These are phyloP conservation scores for Pholiota conissans DNA, from an alignment of 768 basidiomycete species.

Conservation along the genomic window DNA sequence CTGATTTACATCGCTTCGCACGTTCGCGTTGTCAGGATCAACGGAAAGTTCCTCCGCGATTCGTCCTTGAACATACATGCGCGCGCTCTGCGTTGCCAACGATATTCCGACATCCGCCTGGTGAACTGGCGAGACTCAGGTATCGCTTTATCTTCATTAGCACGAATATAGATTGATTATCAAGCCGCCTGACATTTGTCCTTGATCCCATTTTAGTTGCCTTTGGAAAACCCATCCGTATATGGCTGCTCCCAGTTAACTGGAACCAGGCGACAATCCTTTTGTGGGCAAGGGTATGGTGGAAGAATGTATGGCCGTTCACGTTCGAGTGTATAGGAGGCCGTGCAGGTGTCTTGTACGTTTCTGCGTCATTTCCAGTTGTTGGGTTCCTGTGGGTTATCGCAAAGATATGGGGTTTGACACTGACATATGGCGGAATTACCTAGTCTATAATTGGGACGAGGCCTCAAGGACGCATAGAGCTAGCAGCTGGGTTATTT, in stretches of 20 bases:
- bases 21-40: neutral
- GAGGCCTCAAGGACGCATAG: neutral
- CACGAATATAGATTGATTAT: neutral
- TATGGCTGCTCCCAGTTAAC: neutral
- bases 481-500: neutral
- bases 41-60: neutral
- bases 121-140: neutral
- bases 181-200: neutral
- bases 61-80: neutral
- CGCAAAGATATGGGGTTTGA: neutral
- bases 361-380: neutral
- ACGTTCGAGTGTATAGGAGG: slow-evolving; percentile 3
- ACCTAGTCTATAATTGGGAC: neutral
- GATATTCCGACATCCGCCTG: neutral
- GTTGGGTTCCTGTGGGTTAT: slow-evolving; percentile 4
- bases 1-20: neutral
- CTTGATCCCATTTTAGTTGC: neutral
- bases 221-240: neutral
- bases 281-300: neutral
- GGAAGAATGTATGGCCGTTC: neutral
- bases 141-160: neutral
- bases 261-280: neutral
- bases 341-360: neutral
- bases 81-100: neutral
- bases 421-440: neutral